Evolutionary conservation across 1,139 yeast genomes (phyloP).

Genomic region (Candida anutae): DNA sequence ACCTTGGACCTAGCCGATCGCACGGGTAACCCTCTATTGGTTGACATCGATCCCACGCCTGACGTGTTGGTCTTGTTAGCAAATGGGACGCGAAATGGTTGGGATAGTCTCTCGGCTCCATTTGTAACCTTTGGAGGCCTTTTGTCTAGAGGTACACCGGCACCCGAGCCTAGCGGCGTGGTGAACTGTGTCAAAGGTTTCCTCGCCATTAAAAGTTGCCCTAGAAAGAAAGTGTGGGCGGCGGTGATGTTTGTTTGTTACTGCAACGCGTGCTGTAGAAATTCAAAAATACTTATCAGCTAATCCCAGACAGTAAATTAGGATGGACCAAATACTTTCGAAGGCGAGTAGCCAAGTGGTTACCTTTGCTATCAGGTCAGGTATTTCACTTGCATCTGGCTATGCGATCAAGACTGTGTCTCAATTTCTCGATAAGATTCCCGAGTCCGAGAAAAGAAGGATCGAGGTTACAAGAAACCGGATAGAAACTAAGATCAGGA

Average conservation of each 20-base stretch:
- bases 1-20: conserved; percentile 21
- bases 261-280: background rate
- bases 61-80: conserved; percentile 15
- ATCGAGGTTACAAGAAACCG: conserved; percentile 36
- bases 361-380: conserved; percentile 72
- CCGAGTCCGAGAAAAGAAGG: conserved; percentile 44
- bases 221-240: background rate
- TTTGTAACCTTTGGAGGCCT: conserved; percentile 34
- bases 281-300: background rate
- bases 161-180: conserved; percentile 41
- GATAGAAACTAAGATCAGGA: conserved; percentile 53
- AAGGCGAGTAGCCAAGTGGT: conserved; percentile 77
- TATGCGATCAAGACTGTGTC: conserved; percentile 65
- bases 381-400: conserved; percentile 68
- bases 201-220: conserved; percentile 8
- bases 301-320: no score
- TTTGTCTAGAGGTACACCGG: conserved; percentile 35
- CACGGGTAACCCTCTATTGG: conserved; percentile 13
- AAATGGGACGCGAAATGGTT: conserved; percentile 39
- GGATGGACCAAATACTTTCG: conserved; percentile 20
- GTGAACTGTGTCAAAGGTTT: conserved; percentile 34
- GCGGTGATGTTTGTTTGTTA: no score
- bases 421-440: conserved; percentile 52
- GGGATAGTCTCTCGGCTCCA: conserved; percentile 26
- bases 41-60: conserved; percentile 7